A percentile compares a stretch with the other conserved stretches of the same genome.
These are phyloP conservation scores for Fagopyrum homotropicum DNA, from an alignment of 148 eudicot species.

Conservation along the genomic window DNA sequence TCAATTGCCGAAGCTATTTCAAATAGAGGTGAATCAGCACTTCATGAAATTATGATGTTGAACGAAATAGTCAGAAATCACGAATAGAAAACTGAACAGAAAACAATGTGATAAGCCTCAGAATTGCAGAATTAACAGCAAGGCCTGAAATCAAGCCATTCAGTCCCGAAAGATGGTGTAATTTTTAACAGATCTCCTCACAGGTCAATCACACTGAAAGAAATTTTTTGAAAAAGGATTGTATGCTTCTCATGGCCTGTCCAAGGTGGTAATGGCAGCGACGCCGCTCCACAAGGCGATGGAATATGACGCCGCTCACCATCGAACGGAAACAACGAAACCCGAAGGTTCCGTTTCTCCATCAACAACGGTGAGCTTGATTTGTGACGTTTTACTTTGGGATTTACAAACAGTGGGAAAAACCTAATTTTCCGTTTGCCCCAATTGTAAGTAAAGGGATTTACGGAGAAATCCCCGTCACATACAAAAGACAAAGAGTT, in stretches of 20 bases:
- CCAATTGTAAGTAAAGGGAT: conserved; percentile 27
- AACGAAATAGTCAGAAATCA: too few relatives aligned
- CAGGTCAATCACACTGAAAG: neutral
- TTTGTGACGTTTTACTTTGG: conserved; percentile 35
- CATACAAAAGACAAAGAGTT: neutral
- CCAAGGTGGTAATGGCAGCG: conserved; percentile 32
- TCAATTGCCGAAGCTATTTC: too few relatives aligned
- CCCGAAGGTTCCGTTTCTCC: neutral
- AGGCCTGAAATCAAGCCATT: conserved; percentile 3
- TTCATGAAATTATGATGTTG: too few relatives aligned
- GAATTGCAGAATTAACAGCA: conserved; percentile 11
- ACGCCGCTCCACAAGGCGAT: conserved; percentile 44
- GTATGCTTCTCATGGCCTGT: conserved; percentile 34
- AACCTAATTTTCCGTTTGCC: conserved; percentile 21
- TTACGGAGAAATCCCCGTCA: conserved; percentile 41
- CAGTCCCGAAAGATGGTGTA: conserved; percentile 13
- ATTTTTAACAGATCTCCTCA: neutral
- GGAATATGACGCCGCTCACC: conserved; percentile 34
- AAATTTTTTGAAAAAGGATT: neutral
- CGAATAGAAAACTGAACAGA: neutral
- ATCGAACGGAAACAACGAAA: neutral
- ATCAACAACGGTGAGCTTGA: conserved; percentile 17
- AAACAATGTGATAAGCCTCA: neutral
- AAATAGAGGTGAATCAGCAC: too few relatives aligned
- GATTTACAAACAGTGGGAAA: conserved; percentile 25